Evolutionary conservation across 2,329 filamentous ascomycete species (phyloP), one percentile per base, ranked within the genome.

Genomic region (Colletotrichum liriopes): DNA sequence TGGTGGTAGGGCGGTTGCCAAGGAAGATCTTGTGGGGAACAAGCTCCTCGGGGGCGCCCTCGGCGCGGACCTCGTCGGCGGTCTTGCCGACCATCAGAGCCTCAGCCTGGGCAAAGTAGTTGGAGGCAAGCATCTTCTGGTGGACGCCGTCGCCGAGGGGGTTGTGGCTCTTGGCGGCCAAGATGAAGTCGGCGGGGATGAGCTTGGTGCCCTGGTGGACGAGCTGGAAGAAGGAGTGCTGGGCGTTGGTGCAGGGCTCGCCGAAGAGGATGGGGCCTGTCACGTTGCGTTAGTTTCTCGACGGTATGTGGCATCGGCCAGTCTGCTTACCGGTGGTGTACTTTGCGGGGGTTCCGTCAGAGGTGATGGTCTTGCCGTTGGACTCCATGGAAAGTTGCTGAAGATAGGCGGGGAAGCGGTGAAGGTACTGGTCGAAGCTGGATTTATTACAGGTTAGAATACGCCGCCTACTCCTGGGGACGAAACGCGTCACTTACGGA

Each of bases 151-250:
- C 88, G 81, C 94, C 91, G 75, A 98, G 92, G 66, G 96, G 95
- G 90, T 99, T 99, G 90, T 99, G 96, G 67, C 94, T 97, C 87
- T 98, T 91, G 75, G 94, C 95, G 49, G 96, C 96, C 78, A 99
- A 88, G 86, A 99, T 97, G 88, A 99, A 99, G 86, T 99, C 96
- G 77, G 96, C 93, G 20, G 96, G 96, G 81, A 99, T 98, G 80
- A 99, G 92, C 91, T 98, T 98, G 78, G 96, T 99, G 79, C 96
- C 96, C 85, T 99, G 96, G 89, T 99, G 96, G 72, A 99, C 92
- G 59, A 99, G 93, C 90, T 99, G 96, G 93, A 97, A 99, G 92
- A 99, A 99, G 73, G 96, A 98, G 90, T 99, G 96, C 88, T 99
- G 96, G 55, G 96, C 96, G 82, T 99, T 99, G 83, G 96, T 99